These are phyloP conservation scores for Silene noctiflora DNA, from an alignment of 179 eudicot species.

Conservation along the genomic window DNA sequence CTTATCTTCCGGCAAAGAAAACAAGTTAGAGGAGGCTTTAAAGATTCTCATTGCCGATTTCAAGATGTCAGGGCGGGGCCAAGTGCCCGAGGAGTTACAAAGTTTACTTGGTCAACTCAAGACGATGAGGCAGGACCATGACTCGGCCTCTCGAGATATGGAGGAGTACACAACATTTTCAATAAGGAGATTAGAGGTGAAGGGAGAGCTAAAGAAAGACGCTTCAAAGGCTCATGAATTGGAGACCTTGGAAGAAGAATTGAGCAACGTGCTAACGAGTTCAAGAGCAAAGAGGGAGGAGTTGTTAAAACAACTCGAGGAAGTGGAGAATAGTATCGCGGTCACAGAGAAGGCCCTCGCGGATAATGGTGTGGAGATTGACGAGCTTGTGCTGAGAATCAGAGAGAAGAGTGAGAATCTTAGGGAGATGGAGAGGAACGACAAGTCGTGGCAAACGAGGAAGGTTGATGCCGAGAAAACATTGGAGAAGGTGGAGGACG, in stretches of 20 bases:
- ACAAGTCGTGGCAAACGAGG: conserved; percentile 25
- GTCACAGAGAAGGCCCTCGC: conserved; percentile 31
- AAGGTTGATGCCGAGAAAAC: conserved; percentile 35
- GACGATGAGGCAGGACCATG: conserved; percentile 26
- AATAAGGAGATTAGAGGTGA: conserved; percentile 19
- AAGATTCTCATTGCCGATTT: conserved; percentile 27
- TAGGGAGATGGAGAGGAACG: conserved; percentile 37
- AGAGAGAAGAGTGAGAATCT: conserved; percentile 31
- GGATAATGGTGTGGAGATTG: conserved; percentile 30
- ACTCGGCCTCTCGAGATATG: conserved; percentile 27
- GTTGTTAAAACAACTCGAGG: conserved; percentile 36
- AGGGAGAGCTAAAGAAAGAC: conserved; percentile 30
- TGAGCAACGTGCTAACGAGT: conserved; percentile 17
- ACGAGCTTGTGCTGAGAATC: conserved; percentile 30
- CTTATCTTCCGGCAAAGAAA: conserved; percentile 25
- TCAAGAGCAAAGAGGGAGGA: conserved; percentile 35
- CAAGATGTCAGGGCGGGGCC: conserved; percentile 7
- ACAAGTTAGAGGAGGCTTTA: conserved; percentile 35
- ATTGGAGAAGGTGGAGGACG: conserved; percentile 32
- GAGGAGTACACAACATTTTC: conserved; percentile 24
- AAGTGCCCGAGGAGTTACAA: conserved; percentile 14
- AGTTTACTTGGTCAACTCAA: conserved; percentile 21
- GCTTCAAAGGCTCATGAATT: conserved; percentile 38
- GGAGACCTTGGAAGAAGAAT: conserved; percentile 35
- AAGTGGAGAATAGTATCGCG: conserved; percentile 32